phyloP scores from a whole-genome alignment of 495 filamentous ascomycete species.

The Aspergillus bridgeri region DNA sequence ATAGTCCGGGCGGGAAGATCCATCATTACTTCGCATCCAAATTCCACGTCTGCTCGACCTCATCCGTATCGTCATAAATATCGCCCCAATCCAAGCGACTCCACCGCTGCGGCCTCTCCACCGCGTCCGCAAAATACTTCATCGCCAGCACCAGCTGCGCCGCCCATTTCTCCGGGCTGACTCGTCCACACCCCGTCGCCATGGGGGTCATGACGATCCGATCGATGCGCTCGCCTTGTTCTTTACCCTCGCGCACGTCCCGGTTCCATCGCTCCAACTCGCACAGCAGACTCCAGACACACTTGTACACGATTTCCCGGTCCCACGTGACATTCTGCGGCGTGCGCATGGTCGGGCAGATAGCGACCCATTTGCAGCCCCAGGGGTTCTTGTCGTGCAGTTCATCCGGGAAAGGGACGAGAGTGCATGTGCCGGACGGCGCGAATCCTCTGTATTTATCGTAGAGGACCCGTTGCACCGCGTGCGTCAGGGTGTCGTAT shows the following conservation, averaged over 20 bases:
- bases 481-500: slow-evolving; percentile 44
- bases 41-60: slow-evolving; percentile 28
- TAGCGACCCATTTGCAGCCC: slow-evolving; percentile 40
- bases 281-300: slow-evolving; percentile 49
- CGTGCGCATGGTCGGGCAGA: slow-evolving; percentile 52
- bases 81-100: slow-evolving; percentile 29
- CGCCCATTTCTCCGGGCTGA: slow-evolving; percentile 46
- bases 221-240: slow-evolving; percentile 25
- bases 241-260: neutral
- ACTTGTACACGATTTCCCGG: slow-evolving; percentile 52
- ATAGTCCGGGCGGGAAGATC: neutral
- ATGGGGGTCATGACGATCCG: slow-evolving; percentile 48
- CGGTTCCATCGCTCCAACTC: slow-evolving; percentile 45
- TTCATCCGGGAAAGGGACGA: slow-evolving; percentile 37
- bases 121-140: slow-evolving; percentile 44
- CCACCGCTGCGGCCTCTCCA: slow-evolving; percentile 34
- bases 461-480: slow-evolving; percentile 40
- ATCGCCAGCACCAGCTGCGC: slow-evolving; percentile 47
- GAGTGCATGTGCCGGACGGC: slow-evolving; percentile 46
- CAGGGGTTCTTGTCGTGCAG: slow-evolving; percentile 27
- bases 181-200: slow-evolving; percentile 42
- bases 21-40: neutral
- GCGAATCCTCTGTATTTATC: slow-evolving; percentile 45
- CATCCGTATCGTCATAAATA: slow-evolving; percentile 20
- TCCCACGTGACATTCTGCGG: slow-evolving; percentile 43